Conservation (phyloP, 139 green algal genomes). For the Ettlia oleoabundans region DNA sequence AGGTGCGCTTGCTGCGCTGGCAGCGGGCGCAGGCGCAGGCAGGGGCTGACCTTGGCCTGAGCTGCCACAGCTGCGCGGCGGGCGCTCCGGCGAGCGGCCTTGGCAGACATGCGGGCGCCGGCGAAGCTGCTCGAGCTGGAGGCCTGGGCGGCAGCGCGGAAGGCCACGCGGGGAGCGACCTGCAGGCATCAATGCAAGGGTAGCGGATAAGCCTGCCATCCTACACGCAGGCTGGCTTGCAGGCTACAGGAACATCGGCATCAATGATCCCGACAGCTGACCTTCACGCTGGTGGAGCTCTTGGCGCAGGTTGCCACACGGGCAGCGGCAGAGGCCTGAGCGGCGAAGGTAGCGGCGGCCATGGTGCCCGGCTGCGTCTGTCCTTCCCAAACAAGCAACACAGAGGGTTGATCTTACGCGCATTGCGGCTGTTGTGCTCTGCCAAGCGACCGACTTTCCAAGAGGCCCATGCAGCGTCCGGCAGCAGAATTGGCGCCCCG, state of each 20-base stretch:
- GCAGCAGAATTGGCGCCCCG: too few species aligned
- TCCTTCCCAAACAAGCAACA: neutral
- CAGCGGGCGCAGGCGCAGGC: neutral
- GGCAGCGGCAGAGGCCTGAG: neutral
- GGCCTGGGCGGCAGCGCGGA: conserved; percentile 12
- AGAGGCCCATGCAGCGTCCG: too few species aligned
- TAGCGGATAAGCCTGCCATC: too few species aligned
- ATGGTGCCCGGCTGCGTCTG: conserved; percentile 13
- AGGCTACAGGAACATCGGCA: too few species aligned
- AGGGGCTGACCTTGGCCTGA: conserved; percentile 44
- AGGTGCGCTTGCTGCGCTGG: too few species aligned
- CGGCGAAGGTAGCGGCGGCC: conserved; percentile 1
- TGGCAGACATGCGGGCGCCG: conserved; percentile 31
- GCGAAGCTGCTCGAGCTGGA: conserved; percentile 27
- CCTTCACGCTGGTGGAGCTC: conserved; percentile 18
- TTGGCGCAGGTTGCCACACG: conserved; percentile 12
- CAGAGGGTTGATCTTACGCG: neutral
- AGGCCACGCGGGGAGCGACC: conserved; percentile 6
- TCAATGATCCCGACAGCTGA: neutral
- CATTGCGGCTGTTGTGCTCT: too few species aligned
- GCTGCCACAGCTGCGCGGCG: conserved; percentile 29
- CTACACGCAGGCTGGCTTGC: too few species aligned
- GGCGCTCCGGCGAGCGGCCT: conserved; percentile 23
- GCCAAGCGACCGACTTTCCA: too few species aligned
- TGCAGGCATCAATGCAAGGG: neutral